A percentile compares a stretch with the other conserved stretches of the same genome.
Conservation (phyloP, 768 basidiomycete species). For the Suillus tomentosus region DNA sequence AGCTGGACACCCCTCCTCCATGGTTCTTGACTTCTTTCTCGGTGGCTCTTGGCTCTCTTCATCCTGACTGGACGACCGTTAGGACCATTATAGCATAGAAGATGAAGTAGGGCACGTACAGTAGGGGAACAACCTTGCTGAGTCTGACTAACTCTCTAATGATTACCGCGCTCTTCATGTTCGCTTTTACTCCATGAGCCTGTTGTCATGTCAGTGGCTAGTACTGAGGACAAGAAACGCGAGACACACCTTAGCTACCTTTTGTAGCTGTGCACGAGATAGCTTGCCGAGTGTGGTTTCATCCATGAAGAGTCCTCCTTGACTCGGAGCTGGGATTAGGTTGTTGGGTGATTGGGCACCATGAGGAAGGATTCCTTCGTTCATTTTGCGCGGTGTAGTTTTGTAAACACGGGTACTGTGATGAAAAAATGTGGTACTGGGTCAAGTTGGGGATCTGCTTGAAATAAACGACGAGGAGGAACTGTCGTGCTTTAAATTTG, state of each 20-base stretch:
- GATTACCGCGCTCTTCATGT: conserved; percentile 29
- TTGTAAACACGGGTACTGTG: neutral
- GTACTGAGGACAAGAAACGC: neutral
- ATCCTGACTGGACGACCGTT: conserved; percentile 17
- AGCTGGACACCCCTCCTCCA: neutral
- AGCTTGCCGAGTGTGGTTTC: conserved; percentile 25
- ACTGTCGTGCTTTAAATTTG: neutral
- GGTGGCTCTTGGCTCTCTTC: conserved; percentile 17
- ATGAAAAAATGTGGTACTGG: neutral
- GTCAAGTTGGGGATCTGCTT: neutral
- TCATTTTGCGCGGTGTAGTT: neutral
- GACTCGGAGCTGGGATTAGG: neutral
- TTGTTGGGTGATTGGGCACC: neutral
- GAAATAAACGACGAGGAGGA: neutral
- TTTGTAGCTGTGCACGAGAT: conserved; percentile 27
- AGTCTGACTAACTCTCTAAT: conserved; percentile 22
- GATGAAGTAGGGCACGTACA: neutral
- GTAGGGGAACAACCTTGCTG: neutral
- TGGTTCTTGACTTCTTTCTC: conserved; percentile 16
- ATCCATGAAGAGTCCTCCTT: conserved; percentile 7
- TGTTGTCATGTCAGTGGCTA: conserved; percentile 4
- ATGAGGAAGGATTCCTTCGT: neutral
- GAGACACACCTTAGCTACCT: conserved; percentile 27
- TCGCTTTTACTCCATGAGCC: conserved; percentile 26
- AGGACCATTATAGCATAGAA: conserved; percentile 17